Percentiles rank a stretch among this genome's conserved stretches.
Evolutionary conservation across 345 rosid species (phyloP).

Genomic region (Eutrema japonicum): DNA sequence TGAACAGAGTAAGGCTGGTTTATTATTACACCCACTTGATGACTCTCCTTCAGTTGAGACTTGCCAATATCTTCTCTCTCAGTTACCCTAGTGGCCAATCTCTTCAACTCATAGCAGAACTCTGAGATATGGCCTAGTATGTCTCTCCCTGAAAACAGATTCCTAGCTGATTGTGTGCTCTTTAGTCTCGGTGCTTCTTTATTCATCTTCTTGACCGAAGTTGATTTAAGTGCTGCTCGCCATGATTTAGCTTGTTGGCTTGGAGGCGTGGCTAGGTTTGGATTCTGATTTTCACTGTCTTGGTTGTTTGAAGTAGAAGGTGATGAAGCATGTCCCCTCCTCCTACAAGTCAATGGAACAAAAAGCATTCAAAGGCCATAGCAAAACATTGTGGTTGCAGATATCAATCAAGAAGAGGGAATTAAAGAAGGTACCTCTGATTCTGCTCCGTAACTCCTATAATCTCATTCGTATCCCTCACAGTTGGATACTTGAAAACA

Average conservation of each 20-base stretch:
- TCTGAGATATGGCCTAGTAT: slow-evolving; percentile 76
- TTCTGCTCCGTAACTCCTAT: slow-evolving; percentile 24
- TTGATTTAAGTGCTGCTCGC: slow-evolving; percentile 61
- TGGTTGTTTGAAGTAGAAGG: slow-evolving; percentile 46
- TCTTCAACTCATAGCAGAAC: slow-evolving; percentile 83
- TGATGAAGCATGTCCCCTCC: slow-evolving; percentile 57
- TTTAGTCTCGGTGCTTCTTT: slow-evolving; percentile 59
- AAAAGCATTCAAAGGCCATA: neutral
- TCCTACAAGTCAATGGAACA: slow-evolving; percentile 43
- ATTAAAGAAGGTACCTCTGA: slow-evolving; percentile 34
- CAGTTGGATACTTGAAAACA: slow-evolving; percentile 30
- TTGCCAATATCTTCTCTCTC: slow-evolving; percentile 61
- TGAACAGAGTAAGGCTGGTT: slow-evolving; percentile 46
- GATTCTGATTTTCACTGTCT: slow-evolving; percentile 72
- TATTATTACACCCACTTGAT: slow-evolving; percentile 32
- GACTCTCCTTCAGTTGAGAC: slow-evolving; percentile 41
- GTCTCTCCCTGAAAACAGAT: slow-evolving; percentile 80
- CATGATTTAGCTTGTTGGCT: slow-evolving; percentile 51
- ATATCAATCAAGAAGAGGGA: neutral
- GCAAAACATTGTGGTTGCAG: neutral
- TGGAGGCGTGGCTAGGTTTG: slow-evolving; percentile 54
- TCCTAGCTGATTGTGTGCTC: slow-evolving; percentile 77
- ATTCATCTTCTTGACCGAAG: slow-evolving; percentile 58
- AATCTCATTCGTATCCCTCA: slow-evolving; percentile 18
- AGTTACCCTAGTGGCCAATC: slow-evolving; percentile 66